Percentiles rank a stretch among this genome's conserved stretches.
Conservation (phyloP, 2,329 filamentous ascomycete genomes). For the Ascochyta viciae-villosae region DNA sequence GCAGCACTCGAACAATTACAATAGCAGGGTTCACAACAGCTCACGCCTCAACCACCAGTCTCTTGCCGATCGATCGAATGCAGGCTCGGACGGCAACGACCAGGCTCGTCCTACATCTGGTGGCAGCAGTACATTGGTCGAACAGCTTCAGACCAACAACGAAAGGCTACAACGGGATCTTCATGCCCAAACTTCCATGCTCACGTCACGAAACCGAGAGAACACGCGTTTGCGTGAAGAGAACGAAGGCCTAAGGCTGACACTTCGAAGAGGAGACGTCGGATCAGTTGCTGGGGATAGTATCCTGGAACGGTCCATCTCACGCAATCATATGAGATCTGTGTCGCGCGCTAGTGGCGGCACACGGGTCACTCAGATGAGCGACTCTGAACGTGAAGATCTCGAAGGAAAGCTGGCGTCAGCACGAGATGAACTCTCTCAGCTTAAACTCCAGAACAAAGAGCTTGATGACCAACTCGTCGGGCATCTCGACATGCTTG, state of each 20-base stretch:
- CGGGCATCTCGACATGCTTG: slow-evolving; percentile 79
- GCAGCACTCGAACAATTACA: slow-evolving; percentile 46
- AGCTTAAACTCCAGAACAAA: slow-evolving; percentile 87
- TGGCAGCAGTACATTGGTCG: slow-evolving; percentile 75
- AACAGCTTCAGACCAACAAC: slow-evolving; percentile 89
- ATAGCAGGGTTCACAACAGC: slow-evolving; percentile 48
- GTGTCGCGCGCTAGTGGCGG: slow-evolving; percentile 72
- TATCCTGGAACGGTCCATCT: slow-evolving; percentile 92
- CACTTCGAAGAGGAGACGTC: slow-evolving; percentile 73
- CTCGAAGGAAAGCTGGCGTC: slow-evolving; percentile 84
- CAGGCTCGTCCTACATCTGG: slow-evolving; percentile 36
- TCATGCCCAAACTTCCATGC: slow-evolving; percentile 94
- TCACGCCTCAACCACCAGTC: slow-evolving; percentile 50
- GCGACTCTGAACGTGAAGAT: slow-evolving; percentile 75
- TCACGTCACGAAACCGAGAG: slow-evolving; percentile 93
- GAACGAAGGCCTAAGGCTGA: slow-evolving; percentile 94
- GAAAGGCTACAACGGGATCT: slow-evolving; percentile 90
- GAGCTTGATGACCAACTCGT: slow-evolving; percentile 85
- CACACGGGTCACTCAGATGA: slow-evolving; percentile 66
- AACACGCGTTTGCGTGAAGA: slow-evolving; percentile 95
- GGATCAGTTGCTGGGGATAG: slow-evolving; percentile 77
- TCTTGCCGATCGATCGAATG: slow-evolving; percentile 47
- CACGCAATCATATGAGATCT: slow-evolving; percentile 77
- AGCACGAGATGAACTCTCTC: slow-evolving; percentile 84
- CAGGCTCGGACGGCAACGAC: slow-evolving; percentile 51